These are phyloP conservation scores for Fusarium sp. DNA, from an alignment of 2,329 filamentous ascomycete genomes.

Conservation along the genomic window DNA sequence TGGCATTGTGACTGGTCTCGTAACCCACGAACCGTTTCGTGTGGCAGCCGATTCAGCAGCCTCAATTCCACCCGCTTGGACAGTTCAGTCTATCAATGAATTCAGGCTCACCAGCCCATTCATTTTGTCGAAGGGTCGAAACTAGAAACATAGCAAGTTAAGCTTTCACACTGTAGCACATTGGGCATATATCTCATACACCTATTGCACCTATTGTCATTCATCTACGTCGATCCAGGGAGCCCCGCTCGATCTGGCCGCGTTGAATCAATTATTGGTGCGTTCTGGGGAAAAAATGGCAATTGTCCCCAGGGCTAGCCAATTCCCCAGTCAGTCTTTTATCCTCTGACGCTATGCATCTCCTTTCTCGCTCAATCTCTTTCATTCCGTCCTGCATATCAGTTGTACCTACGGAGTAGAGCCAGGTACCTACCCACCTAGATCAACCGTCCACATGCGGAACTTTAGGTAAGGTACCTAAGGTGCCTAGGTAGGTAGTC, in stretches of 20 bases:
- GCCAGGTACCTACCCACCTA: neutral
- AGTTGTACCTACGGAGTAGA: slow-evolving; percentile 1
- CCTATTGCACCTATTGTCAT: slow-evolving; percentile 2
- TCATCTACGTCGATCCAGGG: neutral
- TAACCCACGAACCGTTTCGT: slow-evolving; percentile 30
- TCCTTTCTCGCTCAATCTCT: slow-evolving; percentile 18
- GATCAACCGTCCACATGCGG: neutral
- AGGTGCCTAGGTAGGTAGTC: neutral
- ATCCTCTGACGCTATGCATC: slow-evolving; percentile 27
- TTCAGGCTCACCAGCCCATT: neutral
- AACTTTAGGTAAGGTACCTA: neutral
- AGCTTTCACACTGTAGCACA: neutral
- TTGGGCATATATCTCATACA: neutral
- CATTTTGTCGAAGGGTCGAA: neutral
- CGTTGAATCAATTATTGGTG: neutral
- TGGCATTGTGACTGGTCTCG: slow-evolving; percentile 19
- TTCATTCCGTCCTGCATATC: slow-evolving; percentile 14
- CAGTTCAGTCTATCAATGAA: slow-evolving; percentile 7
- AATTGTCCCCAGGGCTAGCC: slow-evolving; percentile 20
- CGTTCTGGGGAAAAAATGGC: neutral
- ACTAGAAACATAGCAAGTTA: neutral
- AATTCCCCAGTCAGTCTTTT: slow-evolving; percentile 18
- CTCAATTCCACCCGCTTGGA: slow-evolving; percentile 31
- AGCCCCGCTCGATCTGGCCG: neutral
- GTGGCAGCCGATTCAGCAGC: slow-evolving; percentile 31